A percentile compares a stretch with the other conserved stretches of the same genome.
Evolutionary conservation across 192 early-diverging fungal species (phyloP).

Genomic region (Backusella morwellensis): DNA sequence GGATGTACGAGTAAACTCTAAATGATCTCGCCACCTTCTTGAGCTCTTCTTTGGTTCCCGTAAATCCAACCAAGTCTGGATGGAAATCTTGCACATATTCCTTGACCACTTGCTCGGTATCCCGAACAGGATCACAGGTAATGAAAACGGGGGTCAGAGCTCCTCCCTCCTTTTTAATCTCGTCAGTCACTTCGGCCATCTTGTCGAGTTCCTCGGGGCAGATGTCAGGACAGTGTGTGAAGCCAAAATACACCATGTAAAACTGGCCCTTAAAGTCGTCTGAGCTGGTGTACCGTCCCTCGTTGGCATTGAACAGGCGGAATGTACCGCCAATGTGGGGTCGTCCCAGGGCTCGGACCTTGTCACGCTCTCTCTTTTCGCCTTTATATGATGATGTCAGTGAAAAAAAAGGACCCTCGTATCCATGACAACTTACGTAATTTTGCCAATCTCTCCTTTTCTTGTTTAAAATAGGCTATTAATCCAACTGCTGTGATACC

Average conservation of each 20-base stretch:
- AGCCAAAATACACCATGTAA: slow-evolving; percentile 97
- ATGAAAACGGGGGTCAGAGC: slow-evolving; percentile 89
- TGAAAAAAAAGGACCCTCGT: not conserved
- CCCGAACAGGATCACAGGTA: slow-evolving; percentile 94
- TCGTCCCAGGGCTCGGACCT: slow-evolving; percentile 61
- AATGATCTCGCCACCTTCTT: slow-evolving; percentile 83
- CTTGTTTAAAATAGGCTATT: slow-evolving; percentile 60
- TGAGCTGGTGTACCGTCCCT: slow-evolving; percentile 71
- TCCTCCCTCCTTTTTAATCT: slow-evolving; percentile 38
- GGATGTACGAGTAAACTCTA: slow-evolving; percentile 93
- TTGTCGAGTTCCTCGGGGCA: slow-evolving; percentile 99
- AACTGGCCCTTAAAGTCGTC: slow-evolving; percentile 81
- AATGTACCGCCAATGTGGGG: slow-evolving; percentile 92
- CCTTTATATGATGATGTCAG: slow-evolving; percentile 8
- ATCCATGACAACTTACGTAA: slow-evolving; percentile 35
- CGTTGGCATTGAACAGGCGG: slow-evolving; percentile 71
- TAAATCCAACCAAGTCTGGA: slow-evolving; percentile 89
- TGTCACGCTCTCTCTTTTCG: slow-evolving; percentile 36
- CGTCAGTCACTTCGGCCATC: slow-evolving; percentile 87
- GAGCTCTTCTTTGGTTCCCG: slow-evolving; percentile 84
- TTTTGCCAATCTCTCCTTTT: slow-evolving; percentile 54
- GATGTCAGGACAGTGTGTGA: slow-evolving; percentile 98
- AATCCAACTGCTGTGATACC: slow-evolving; percentile 56
- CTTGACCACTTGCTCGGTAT: slow-evolving; percentile 77
- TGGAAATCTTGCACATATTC: slow-evolving; percentile 90